Evolutionary conservation across 192 early-diverging fungal species (phyloP), one percentile per base, ranked within the genome.

Genomic region (Linderina pennispora): DNA sequence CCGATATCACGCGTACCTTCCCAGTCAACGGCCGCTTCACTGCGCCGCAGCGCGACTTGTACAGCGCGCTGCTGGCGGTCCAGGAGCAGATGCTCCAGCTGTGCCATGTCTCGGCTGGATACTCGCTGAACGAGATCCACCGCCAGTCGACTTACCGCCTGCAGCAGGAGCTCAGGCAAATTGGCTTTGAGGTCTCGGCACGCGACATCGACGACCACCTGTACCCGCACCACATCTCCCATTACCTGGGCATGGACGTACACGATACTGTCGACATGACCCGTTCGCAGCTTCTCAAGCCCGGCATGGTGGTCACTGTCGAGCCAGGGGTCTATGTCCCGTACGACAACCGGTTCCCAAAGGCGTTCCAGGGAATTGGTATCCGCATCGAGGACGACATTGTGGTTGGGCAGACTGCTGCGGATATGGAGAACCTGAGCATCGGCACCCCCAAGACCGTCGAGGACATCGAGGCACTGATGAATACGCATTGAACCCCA

Each of bases 351-450:
- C 68, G 60, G 10, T 98, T 86, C 64, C 90, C 92, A 6, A 72
- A 74, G 46, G 69, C 85, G 39, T 91, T 83, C 58, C 86, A 88
- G 11, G 89, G 90, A 0, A 88, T 92, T 36, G 96, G 92, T 17
- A 86, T 98, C 34, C 82, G 96, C 28, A 95, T 98, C 32, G 96
- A 98, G 53, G 96, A 98, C 58, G 88, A 98, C 66, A 80, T 98
- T 3, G 81, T 83, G 8, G 79, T 98, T 58, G 87, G 87, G 2
- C 66, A 77, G 45, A 62, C 71, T 3, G 79, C 74, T 5, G 80
- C 86, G 8, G 53, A 51, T 10, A 65, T 78, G 34, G 80, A 94
- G 9, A 69, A 62, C 24, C 71, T 94, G 19, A 89, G 79, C 19
- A 72, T 70, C 3, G 76, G 66, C 13, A 82, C 87, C 4, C 94